These are phyloP conservation scores for Daldinia sp. DNA, from an alignment of 2,329 filamentous ascomycete genomes.

Conservation along the genomic window DNA sequence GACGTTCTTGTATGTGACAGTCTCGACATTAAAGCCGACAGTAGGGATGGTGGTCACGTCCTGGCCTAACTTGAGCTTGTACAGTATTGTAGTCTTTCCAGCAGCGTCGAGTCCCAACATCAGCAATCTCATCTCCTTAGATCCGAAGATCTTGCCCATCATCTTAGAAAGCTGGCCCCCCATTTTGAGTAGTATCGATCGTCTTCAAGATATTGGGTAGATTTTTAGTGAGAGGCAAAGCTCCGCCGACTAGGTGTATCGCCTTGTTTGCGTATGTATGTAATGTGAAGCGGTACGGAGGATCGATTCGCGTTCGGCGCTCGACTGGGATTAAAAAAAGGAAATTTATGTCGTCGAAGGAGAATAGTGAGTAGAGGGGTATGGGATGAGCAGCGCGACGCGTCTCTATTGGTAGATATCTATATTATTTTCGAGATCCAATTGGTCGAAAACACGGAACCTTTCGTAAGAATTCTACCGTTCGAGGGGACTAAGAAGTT, in stretches of 20 bases:
- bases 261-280: neutral
- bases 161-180: constrained; percentile 94
- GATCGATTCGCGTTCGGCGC: neutral
- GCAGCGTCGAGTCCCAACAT: constrained; percentile 98
- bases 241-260: neutral
- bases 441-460: constrained; percentile 13
- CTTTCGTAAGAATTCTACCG: constrained; percentile 14
- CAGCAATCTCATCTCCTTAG: constrained; percentile 97
- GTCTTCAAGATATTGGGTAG: constrained; percentile 3
- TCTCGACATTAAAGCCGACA: constrained; percentile 99
- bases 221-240: neutral
- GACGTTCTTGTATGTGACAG: constrained; percentile 98
- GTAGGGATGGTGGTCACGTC: constrained; percentile 98
- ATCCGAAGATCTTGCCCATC: constrained; percentile 98
- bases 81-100: constrained; percentile 98
- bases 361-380: constrained; percentile 15
- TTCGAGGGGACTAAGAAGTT: neutral
- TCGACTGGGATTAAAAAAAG: neutral
- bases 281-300: neutral
- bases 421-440: constrained; percentile 9
- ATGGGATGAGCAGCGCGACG: neutral
- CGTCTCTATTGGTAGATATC: constrained; percentile 28
- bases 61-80: constrained; percentile 98
- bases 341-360: constrained; percentile 23
- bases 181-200: constrained; percentile 69